These are phyloP conservation scores for Prunus armeniaca DNA, from an alignment of 306 rosid species.

Conservation along the genomic window DNA sequence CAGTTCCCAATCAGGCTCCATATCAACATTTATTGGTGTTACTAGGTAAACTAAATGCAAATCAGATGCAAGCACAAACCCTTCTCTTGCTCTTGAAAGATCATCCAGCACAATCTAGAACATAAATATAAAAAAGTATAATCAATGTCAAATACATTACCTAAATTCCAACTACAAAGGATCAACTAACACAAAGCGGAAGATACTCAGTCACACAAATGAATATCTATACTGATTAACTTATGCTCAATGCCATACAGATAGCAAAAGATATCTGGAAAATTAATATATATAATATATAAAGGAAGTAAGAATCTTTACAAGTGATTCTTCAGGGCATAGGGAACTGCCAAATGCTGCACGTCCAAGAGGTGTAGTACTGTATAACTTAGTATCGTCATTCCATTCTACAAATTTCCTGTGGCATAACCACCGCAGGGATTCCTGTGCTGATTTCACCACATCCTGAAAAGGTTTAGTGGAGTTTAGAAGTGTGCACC, in stretches of 20 bases:
- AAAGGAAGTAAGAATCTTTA: constrained; percentile 35
- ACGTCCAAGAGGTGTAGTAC: constrained; percentile 90
- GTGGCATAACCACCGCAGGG: constrained; percentile 92
- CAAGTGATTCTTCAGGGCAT: constrained; percentile 96
- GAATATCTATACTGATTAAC: background rate
- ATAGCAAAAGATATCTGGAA: background rate
- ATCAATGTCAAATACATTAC: constrained; percentile 15
- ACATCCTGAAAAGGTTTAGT: constrained; percentile 93
- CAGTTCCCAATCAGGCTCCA: constrained; percentile 95
- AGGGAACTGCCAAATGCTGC: constrained; percentile 98
- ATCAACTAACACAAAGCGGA: background rate
- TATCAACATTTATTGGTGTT: constrained; percentile 88
- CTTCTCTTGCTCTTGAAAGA: constrained; percentile 98
- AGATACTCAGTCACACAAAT: background rate
- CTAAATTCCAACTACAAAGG: background rate
- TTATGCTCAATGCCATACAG: background rate
- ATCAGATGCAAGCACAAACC: constrained; percentile 98
- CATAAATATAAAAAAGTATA: constrained; percentile 21
- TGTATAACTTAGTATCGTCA: constrained; percentile 75
- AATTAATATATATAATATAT: background rate
- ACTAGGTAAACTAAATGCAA: constrained; percentile 89
- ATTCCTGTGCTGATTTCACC: constrained; percentile 97
- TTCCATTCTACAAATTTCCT: constrained; percentile 92
- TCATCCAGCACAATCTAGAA: constrained; percentile 85
- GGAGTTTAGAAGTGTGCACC: constrained; percentile 92